A percentile compares a stretch with the other conserved stretches of the same genome.
phyloP scores from a whole-genome alignment of 331 rosid species.

The Malus hybrid region DNA sequence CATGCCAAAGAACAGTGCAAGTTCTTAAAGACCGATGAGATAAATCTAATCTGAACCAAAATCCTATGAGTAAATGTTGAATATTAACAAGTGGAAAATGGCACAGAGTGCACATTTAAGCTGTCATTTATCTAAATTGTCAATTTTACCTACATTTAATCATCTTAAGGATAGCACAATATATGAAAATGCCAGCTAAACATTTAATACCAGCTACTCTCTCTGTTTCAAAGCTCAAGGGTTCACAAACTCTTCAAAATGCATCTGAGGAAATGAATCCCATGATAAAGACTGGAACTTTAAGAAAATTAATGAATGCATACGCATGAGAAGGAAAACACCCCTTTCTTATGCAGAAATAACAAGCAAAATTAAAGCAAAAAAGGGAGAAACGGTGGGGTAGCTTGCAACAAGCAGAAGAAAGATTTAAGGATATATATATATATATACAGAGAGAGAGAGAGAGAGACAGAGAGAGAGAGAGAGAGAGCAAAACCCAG shows the following conservation, averaged over 20 bases:
- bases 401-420: neutral
- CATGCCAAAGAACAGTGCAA: neutral
- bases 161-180: no score
- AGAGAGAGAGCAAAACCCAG: slow-evolving; percentile 9
- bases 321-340: neutral
- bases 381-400: neutral
- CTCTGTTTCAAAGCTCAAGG: neutral
- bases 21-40: neutral
- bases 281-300: slow-evolving; percentile 5
- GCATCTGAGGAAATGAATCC: neutral
- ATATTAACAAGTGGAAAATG: neutral
- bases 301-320: slow-evolving; percentile 9
- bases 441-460: no score
- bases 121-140: neutral
- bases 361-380: slow-evolving; percentile 9
- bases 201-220: neutral
- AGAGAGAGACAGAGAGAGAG: neutral
- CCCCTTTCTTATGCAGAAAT: slow-evolving; percentile 5
- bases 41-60: neutral
- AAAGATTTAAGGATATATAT: neutral
- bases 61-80: neutral
- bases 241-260: neutral
- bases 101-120: neutral
- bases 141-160: neutral
- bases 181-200: neutral